phyloP scores from a whole-genome alignment of 257 asterid genomes.

The Coffea eugenioides region DNA sequence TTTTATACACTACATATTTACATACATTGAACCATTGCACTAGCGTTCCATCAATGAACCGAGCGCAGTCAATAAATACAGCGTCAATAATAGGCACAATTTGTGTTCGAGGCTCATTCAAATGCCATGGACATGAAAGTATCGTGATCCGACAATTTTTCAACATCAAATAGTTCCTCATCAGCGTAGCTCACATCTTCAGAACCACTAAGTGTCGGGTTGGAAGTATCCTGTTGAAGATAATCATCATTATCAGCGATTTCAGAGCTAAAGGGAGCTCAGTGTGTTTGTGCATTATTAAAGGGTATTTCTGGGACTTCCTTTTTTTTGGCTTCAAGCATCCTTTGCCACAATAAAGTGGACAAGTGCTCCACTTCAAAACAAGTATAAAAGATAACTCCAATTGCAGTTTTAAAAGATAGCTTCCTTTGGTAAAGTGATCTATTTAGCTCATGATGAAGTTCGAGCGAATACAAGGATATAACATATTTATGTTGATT shows the following conservation, averaged over 20 bases:
- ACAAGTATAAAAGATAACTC: neutral
- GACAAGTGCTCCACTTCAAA: too few species aligned
- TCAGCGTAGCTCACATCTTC: constrained; percentile 46
- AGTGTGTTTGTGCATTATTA: neutral
- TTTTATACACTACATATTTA: constrained; percentile 22
- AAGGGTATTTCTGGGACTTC: neutral
- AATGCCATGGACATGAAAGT: constrained; percentile 77
- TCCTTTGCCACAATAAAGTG: too few species aligned
- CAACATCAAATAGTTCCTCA: constrained; percentile 69
- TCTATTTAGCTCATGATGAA: neutral
- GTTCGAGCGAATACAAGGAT: neutral
- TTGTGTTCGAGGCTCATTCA: constrained; percentile 35
- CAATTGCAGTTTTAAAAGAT: too few species aligned
- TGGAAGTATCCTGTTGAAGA: constrained; percentile 50
- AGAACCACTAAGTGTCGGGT: constrained; percentile 30
- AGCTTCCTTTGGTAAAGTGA: neutral
- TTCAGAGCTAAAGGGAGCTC: neutral
- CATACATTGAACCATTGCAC: neutral
- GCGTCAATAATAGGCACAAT: neutral
- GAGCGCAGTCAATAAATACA: neutral
- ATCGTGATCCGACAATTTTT: constrained; percentile 66
- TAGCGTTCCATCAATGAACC: constrained; percentile 2
- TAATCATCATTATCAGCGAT: neutral
- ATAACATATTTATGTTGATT: neutral
- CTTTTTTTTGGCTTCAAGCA: too few species aligned